These are phyloP conservation scores for Pulveroboletus sp. DNA, from an alignment of 768 basidiomycete genomes.

Conservation along the genomic window DNA sequence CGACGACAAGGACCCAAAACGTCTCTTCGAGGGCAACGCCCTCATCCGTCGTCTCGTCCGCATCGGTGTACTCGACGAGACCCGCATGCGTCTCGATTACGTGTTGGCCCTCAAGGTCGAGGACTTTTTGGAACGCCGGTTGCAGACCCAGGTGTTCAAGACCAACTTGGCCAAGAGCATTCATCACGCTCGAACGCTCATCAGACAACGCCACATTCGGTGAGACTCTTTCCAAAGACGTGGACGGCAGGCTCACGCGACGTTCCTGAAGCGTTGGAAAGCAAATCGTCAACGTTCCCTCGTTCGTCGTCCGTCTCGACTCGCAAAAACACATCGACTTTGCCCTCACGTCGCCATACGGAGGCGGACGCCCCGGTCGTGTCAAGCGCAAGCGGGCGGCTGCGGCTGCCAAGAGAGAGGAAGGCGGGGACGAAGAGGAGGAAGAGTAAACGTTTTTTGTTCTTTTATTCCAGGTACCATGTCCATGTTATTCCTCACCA, in stretches of 20 bases:
- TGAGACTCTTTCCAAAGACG: slow-evolving; percentile 43
- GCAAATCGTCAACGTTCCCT: slow-evolving; percentile 98
- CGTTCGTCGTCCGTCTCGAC: slow-evolving; percentile 98
- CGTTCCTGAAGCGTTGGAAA: slow-evolving; percentile 79
- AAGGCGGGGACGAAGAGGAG: slow-evolving; percentile 85
- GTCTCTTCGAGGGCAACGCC: slow-evolving; percentile 99
- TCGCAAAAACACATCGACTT: slow-evolving; percentile 99
- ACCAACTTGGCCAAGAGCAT: slow-evolving; percentile 95
- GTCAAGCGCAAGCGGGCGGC: slow-evolving; percentile 98
- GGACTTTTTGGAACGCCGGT: slow-evolving; percentile 98
- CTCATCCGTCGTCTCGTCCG: slow-evolving; percentile 95
- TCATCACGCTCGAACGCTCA: slow-evolving; percentile 97
- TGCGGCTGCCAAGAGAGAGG: slow-evolving; percentile 88
- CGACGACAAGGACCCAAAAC: slow-evolving; percentile 98
- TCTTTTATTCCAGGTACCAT: slow-evolving; percentile 26
- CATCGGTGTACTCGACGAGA: slow-evolving; percentile 99
- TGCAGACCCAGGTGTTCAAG: slow-evolving; percentile 99
- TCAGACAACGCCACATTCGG: slow-evolving; percentile 98
- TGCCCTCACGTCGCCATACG: slow-evolving; percentile 92
- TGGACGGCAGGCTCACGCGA: neutral
- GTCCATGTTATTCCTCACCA: slow-evolving; percentile 22
- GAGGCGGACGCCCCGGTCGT: slow-evolving; percentile 90
- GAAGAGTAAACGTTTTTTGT: slow-evolving; percentile 58
- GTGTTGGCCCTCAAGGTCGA: slow-evolving; percentile 98
- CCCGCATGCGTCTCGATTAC: slow-evolving; percentile 99